A percentile compares a stretch with the other conserved stretches of the same genome.
Conservation (phyloP, 257 asterid genomes). For the Scutellaria minor region DNA sequence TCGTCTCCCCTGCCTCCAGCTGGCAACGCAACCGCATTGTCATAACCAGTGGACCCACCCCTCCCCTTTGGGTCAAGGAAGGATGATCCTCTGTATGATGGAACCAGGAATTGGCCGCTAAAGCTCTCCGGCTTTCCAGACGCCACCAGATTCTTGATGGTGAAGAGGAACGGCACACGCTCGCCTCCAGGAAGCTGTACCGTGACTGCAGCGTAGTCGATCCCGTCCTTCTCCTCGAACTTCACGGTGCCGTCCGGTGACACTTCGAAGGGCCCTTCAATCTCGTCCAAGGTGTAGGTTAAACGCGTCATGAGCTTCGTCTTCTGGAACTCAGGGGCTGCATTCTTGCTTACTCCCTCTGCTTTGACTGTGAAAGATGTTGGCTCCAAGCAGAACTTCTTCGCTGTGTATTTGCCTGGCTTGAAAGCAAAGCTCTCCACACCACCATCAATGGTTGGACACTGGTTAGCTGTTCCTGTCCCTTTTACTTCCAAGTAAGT, state of each 20-base stretch:
- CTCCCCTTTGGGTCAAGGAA: slow-evolving; percentile 99
- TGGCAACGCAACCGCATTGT: slow-evolving; percentile 95
- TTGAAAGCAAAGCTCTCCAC: slow-evolving; percentile 71
- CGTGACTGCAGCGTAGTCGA: slow-evolving; percentile 96
- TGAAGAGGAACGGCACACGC: slow-evolving; percentile 95
- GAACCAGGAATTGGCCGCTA: slow-evolving; percentile 80
- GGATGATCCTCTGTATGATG: slow-evolving; percentile 96
- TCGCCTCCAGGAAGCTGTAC: slow-evolving; percentile 99
- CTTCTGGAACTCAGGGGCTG: slow-evolving; percentile 85
- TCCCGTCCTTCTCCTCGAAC: slow-evolving; percentile 95
- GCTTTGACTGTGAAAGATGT: slow-evolving; percentile 98
- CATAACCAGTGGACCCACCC: slow-evolving; percentile 98
- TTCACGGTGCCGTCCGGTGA: slow-evolving; percentile 75
- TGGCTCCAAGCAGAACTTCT: slow-evolving; percentile 94
- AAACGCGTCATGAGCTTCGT: slow-evolving; percentile 98
- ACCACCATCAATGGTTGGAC: slow-evolving; percentile 97
- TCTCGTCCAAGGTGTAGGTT: slow-evolving; percentile 97
- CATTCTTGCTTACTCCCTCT: slow-evolving; percentile 76
- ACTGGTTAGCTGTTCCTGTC: slow-evolving; percentile 94
- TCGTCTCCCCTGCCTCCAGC: slow-evolving; percentile 99
- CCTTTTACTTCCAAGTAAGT: slow-evolving; percentile 95
- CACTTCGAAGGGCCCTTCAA: slow-evolving; percentile 96
- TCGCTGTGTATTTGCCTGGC: slow-evolving; percentile 83
- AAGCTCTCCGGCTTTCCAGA: slow-evolving; percentile 81
- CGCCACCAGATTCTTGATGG: slow-evolving; percentile 92